Evolutionary conservation across 2,329 filamentous ascomycete genomes (phyloP), one percentile per base, ranked within the genome.

Genomic region (Cladosporium velox): DNA sequence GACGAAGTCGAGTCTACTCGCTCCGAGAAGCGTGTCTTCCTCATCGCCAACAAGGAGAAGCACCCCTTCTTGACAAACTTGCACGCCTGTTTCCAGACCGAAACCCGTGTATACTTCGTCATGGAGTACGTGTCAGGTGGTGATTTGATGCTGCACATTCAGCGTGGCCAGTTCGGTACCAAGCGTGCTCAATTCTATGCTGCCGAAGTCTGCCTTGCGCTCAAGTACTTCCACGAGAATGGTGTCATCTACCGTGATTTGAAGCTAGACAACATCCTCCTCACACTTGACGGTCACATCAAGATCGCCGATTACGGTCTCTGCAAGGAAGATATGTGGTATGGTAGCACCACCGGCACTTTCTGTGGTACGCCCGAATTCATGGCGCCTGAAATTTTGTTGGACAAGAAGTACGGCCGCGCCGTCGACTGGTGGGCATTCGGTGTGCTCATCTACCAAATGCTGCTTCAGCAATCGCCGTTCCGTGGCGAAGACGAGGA

Each of bases 261-360:
- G 78, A 92, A 92, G 78, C 84, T 91, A 67, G 90, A 92, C 79
- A 92, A 99, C 78, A 99, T 99, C 76, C 86, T 99, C 57, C 84
- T 99, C 74, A 96, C 93, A 1, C 85, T 97, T 55, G 95, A 99
- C 76, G 95, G 95, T 30, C 95, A 99, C 78, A 96, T 99, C 84
- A 98, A 98, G 85, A 93, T 99, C 84, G 95, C 87, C 63, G 95
- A 99, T 85, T 99, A 97, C 78, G 95, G 95, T 87, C 87, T 99
- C 59, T 99, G 96, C 83, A 99, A 99, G 81, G 95, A 99, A 77
- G 93, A 99, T 73, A 99, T 99, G 95, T 99, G 94, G 93, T 99
- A 96, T 77, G 93, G 93, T 52, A 94, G 91, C 65, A 97, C 91
- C 2, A 99, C 95, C 0, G 94, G 93, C 81, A 99, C 95, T 8